Percentiles rank a stretch among this genome's conserved stretches.
phyloP scores from a whole-genome alignment of 306 rosid genomes.

The Psophocarpus tetragonolobus region DNA sequence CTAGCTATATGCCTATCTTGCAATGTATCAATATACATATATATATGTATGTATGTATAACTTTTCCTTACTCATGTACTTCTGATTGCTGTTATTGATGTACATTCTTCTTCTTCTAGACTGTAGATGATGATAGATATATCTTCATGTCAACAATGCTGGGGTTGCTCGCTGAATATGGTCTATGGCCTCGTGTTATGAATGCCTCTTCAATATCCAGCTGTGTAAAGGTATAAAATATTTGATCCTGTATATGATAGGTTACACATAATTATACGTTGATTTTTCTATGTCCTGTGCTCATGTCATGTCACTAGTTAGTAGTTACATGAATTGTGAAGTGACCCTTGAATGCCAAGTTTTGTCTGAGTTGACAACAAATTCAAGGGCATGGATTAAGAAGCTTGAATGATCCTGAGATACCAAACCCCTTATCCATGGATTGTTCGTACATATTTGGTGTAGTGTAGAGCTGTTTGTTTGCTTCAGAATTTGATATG shows the following conservation, averaged over 20 bases:
- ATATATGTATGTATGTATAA: background rate
- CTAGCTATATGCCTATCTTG: background rate
- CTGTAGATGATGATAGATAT: conserved; percentile 84
- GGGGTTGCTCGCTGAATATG: conserved; percentile 80
- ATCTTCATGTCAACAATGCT: conserved; percentile 87
- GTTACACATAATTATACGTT: background rate
- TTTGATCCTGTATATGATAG: conserved; percentile 22
- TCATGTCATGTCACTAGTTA: conserved; percentile 1
- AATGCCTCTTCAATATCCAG: conserved; percentile 82
- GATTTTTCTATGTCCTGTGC: conserved; percentile 18
- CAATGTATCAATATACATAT: background rate
- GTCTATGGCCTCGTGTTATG: conserved; percentile 76
- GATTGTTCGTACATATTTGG: background rate
- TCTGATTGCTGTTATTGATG: conserved; percentile 31
- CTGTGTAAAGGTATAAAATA: conserved; percentile 67
- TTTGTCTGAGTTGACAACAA: background rate
- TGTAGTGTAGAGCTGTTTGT: background rate
- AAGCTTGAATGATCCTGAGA: conserved; percentile 1
- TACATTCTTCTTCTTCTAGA: conserved; percentile 45
- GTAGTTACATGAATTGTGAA: conserved; percentile 14
- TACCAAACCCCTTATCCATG: background rate
- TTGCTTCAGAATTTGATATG: background rate
- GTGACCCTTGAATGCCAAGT: conserved; percentile 20
- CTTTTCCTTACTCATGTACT: background rate
- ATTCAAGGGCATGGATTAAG: conserved; percentile 8